Conservation (phyloP, 139 green algal genomes). For the Edaphochlamys debaryana region DNA sequence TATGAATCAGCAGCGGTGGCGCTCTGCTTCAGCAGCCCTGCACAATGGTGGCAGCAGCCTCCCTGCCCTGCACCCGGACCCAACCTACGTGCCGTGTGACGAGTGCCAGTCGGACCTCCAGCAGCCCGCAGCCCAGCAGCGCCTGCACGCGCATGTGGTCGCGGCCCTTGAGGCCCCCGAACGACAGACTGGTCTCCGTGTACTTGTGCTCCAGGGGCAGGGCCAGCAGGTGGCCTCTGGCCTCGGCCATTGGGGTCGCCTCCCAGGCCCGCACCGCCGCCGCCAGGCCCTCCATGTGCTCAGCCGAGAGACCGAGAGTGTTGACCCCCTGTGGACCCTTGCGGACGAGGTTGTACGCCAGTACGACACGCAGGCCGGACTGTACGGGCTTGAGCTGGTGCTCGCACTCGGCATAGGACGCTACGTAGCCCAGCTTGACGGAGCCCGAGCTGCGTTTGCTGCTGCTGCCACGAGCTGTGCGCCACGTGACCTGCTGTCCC, state of each 20-base stretch:
- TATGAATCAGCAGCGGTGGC: no score
- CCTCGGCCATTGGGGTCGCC: no score
- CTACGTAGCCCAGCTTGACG: background rate
- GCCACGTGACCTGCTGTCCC: background rate
- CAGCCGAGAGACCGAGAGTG: no score
- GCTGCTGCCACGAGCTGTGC: background rate
- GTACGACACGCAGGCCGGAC: background rate
- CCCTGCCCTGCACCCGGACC: no score
- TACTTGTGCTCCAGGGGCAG: constrained; percentile 12
- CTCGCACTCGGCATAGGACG: background rate
- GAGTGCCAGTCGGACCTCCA: constrained; percentile 43
- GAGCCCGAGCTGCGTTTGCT: no score
- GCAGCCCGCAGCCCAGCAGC: background rate
- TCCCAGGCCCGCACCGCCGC: background rate
- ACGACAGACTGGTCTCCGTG: constrained; percentile 30
- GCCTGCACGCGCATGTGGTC: background rate
- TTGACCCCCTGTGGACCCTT: no score
- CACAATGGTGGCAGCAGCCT: no score
- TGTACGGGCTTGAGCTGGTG: background rate
- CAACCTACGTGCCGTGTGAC: constrained; percentile 8
- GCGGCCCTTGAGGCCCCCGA: constrained; percentile 29
- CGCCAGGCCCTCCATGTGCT: no score
- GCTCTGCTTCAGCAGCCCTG: no score
- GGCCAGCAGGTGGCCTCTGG: background rate
- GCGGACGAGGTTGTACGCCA: background rate